Conservation (phyloP, 176 grass and related monocot genomes). For the Lolium rigidum region DNA sequence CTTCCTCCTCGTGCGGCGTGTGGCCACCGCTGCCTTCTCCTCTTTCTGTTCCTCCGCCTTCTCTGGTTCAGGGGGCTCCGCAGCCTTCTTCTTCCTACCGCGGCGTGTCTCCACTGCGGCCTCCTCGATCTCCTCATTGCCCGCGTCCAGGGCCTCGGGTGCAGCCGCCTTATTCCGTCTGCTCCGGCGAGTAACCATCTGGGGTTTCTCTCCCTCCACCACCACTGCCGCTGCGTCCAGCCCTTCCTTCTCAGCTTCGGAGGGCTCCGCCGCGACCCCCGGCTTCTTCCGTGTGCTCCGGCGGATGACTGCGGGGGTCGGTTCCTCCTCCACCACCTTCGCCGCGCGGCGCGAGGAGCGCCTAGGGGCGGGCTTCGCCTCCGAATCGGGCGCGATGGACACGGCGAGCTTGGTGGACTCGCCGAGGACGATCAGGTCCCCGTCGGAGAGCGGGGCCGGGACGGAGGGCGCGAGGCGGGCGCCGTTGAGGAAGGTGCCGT, state of each 20-base stretch:
- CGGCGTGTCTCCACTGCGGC: not conserved
- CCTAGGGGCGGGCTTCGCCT: constrained; percentile 15
- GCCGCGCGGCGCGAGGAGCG: constrained; percentile 36
- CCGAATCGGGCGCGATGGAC: constrained; percentile 47
- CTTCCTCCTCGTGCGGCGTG: not conserved
- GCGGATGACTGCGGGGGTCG: not conserved
- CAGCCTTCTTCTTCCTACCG: constrained; percentile 19
- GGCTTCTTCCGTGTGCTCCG: constrained; percentile 39
- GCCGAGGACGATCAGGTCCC: constrained; percentile 75
- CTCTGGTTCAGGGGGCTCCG: not conserved
- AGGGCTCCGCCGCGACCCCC: not conserved
- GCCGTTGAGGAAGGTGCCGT: constrained; percentile 79
- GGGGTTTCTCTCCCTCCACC: not conserved
- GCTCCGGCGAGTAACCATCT: constrained; percentile 13
- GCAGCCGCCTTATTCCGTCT: constrained; percentile 16
- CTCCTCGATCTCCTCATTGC: constrained; percentile 20
- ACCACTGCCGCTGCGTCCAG: constrained; percentile 8
- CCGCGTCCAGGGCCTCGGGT: not conserved
- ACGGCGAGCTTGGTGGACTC: constrained; percentile 60
- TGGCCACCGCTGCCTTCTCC: not conserved
- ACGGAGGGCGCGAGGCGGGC: constrained; percentile 44
- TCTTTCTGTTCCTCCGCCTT: not conserved
- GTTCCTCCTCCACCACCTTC: constrained; percentile 20
- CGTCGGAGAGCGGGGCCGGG: constrained; percentile 56
- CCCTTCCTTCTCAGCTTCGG: constrained; percentile 22